phyloP scores from a whole-genome alignment of 148 eudicot species.

The Cornus kousa region DNA sequence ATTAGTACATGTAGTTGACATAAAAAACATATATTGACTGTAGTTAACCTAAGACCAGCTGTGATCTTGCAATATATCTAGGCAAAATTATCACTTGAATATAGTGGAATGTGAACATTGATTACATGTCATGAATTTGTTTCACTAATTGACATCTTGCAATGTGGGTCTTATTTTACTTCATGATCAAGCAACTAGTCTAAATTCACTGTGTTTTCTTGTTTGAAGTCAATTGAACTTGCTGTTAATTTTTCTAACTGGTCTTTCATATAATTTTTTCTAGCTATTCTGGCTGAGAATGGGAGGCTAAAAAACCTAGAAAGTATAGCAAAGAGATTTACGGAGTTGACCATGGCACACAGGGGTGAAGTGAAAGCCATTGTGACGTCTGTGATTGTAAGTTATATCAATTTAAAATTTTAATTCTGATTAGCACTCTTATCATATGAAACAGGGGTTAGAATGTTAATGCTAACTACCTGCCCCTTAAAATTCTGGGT shows the following conservation, averaged over 20 bases:
- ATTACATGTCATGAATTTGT: neutral
- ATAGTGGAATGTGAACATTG: neutral
- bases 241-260: neutral
- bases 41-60: neutral
- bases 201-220: neutral
- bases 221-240: neutral
- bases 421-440: no score
- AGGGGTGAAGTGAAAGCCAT: slow-evolving; percentile 78
- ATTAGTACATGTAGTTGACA: neutral
- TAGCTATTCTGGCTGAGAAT: slow-evolving; percentile 72
- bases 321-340: slow-evolving; percentile 60
- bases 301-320: slow-evolving; percentile 74
- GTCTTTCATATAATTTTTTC: neutral
- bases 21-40: neutral
- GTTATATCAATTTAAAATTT: slow-evolving; percentile 17
- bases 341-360: slow-evolving; percentile 84
- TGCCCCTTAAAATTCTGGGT: no score
- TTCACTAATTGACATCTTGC: neutral
- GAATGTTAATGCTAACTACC: no score
- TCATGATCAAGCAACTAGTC: neutral
- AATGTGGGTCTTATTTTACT: neutral
- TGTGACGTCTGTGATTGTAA: slow-evolving; percentile 84
- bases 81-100: neutral
- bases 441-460: neutral
- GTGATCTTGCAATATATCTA: neutral